phyloP scores from a whole-genome alignment of 495 filamentous ascomycete species.

The Penicilliopsis zonata region DNA sequence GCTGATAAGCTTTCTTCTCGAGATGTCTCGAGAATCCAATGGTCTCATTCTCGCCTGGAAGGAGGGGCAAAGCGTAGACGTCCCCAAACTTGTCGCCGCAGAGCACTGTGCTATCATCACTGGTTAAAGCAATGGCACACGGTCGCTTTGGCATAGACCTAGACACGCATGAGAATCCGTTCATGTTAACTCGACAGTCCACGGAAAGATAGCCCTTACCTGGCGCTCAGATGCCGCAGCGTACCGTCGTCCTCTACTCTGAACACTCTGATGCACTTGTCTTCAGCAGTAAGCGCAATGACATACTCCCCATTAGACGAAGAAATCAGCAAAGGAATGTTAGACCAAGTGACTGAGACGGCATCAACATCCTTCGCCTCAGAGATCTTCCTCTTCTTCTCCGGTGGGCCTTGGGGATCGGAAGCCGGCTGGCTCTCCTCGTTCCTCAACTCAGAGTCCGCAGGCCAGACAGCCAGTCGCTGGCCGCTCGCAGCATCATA shows the following conservation, averaged over 20 bases:
- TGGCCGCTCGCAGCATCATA: slow-evolving; percentile 30
- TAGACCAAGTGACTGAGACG: slow-evolving; percentile 23
- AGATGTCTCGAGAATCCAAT: slow-evolving; percentile 6
- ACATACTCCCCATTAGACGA: slow-evolving; percentile 52
- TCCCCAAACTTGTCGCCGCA: slow-evolving; percentile 92
- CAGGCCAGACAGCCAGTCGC: slow-evolving; percentile 39
- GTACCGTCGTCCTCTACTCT: slow-evolving; percentile 45
- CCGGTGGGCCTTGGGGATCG: slow-evolving; percentile 28
- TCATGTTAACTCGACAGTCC: too few species aligned
- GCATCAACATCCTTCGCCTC: slow-evolving; percentile 12
- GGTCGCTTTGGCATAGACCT: slow-evolving; percentile 86
- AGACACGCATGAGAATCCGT: slow-evolving; percentile 9
- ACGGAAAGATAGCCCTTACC: slow-evolving; percentile 37
- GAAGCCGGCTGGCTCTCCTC: slow-evolving; percentile 11
- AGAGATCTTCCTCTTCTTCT: slow-evolving; percentile 40
- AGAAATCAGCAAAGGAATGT: slow-evolving; percentile 43
- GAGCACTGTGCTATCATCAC: slow-evolving; percentile 58
- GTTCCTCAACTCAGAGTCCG: slow-evolving; percentile 15
- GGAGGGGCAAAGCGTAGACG: slow-evolving; percentile 77
- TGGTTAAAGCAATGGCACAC: slow-evolving; percentile 56
- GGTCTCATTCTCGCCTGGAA: slow-evolving; percentile 31
- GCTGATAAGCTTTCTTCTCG: slow-evolving; percentile 27
- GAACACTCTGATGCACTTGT: slow-evolving; percentile 83
- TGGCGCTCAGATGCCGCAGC: slow-evolving; percentile 56
- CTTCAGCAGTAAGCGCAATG: slow-evolving; percentile 70